Evolutionary conservation across 805 yeast species (phyloP).

Genomic region (Jamesozyma lodderae): DNA sequence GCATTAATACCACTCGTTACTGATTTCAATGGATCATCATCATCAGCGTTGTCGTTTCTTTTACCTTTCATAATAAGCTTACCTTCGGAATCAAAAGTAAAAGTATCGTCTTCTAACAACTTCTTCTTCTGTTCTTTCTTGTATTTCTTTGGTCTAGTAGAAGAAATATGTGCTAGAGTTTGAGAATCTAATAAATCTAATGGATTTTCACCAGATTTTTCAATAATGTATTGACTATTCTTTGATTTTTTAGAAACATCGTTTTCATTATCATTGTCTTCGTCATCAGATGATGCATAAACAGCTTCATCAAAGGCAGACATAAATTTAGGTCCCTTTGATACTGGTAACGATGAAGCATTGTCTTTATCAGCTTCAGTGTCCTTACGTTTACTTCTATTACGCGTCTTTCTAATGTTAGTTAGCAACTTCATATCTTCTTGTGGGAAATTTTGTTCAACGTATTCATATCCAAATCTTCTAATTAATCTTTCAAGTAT

Average conservation of each 20-base stretch:
- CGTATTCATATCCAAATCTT: slow-evolving; percentile 80
- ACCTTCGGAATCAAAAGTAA: slow-evolving; percentile 30
- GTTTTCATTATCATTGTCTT: slow-evolving; percentile 43
- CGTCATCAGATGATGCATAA: slow-evolving; percentile 63
- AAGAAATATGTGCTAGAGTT: slow-evolving; percentile 79
- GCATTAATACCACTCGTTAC: slow-evolving; percentile 69
- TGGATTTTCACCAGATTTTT: slow-evolving; percentile 60
- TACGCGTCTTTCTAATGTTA: slow-evolving; percentile 78
- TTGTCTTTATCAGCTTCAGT: slow-evolving; percentile 17
- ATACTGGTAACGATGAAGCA: slow-evolving; percentile 9
- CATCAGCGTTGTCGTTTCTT: slow-evolving; percentile 9
- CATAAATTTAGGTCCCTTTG: slow-evolving; percentile 45
- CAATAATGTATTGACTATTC: slow-evolving; percentile 58
- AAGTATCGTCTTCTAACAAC: slow-evolving; percentile 21
- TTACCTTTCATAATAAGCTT: slow-evolving; percentile 30
- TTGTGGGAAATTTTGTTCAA: slow-evolving; percentile 80
- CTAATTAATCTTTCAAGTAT: slow-evolving; percentile 85
- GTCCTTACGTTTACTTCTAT: slow-evolving; percentile 70
- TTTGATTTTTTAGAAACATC: slow-evolving; percentile 15
- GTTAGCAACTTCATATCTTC: slow-evolving; percentile 75
- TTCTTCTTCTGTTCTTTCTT: slow-evolving; percentile 34
- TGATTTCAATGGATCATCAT: slow-evolving; percentile 37
- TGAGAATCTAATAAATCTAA: slow-evolving; percentile 80
- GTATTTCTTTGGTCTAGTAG: slow-evolving; percentile 66
- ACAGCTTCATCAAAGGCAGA: slow-evolving; percentile 91